Base-by-base conservation (phyloP, 192 early-diverging fungal genomes). In the Radiomyces spectabilis region DNA sequence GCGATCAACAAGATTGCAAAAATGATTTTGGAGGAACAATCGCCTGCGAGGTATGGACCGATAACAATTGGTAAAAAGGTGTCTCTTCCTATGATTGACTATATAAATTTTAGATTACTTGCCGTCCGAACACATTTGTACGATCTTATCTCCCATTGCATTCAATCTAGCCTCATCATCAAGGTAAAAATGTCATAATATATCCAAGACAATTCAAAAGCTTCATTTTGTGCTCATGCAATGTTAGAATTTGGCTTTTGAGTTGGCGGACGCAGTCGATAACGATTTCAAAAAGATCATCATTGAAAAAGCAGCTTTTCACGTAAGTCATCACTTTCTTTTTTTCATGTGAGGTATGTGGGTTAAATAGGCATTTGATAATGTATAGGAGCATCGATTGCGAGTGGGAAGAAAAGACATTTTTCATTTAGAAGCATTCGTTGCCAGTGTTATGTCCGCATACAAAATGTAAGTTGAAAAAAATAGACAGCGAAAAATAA, bases 351-450 rank as follows among this genome's bases (percentile, higher is more conserved):
- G n/a, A n/a, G n/a, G 15, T 16, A 2, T 40, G 4, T 22, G 9
- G 33, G 16, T 41, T 21, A 35, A 12, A 24, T 12, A 27, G 32
- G 8, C 1, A 9, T 10, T 53, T 31, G 0, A 41, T 24, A 4
- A 25, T 27, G 6, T 22, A 24, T 50, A 69, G 80, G 93, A 98
- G 59, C 88, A 95, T 52, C 85, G 90, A 41, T 65, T 98, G 62
- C 79, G 82, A 35, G 65, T 78, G 12, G 95, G 95, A 1, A 84
- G 80, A 51, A 98, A 98, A 74, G 80, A 83, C 2, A 94, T 98
- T 19, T 91, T 97, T 55, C 93, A 98, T 63, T 72, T 98, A 25
- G 95, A 98, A 63, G 91, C 93, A 0, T 98, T 93, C 72, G 82
- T 88, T 24, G 91, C 89, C 33, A 85, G 85, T 59, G 80, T 95